Percentiles rank a stretch among this genome's conserved stretches.
Evolutionary conservation across 257 asterid species (phyloP).

Genomic region (Gardenia jasminoides): DNA sequence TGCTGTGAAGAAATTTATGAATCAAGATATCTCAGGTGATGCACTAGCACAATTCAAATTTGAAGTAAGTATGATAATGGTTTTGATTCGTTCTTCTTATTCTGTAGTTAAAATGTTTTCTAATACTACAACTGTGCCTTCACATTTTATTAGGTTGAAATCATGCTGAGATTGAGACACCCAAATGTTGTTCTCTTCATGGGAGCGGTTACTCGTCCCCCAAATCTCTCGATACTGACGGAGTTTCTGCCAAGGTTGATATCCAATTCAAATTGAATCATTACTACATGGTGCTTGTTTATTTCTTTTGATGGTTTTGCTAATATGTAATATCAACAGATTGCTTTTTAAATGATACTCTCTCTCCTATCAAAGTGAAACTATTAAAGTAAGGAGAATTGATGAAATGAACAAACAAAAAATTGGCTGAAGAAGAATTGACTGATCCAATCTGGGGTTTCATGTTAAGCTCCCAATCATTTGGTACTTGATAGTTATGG

Average conservation of each 20-base stretch:
- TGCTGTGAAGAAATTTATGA: slow-evolving; percentile 95
- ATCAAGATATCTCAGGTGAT: slow-evolving; percentile 93
- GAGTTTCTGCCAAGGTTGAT: slow-evolving; percentile 92
- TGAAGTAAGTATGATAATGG: slow-evolving; percentile 53
- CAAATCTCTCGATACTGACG: slow-evolving; percentile 90
- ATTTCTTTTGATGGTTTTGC: background rate
- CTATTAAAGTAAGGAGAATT: background rate
- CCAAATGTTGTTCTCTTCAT: slow-evolving; percentile 96
- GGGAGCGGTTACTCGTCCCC: slow-evolving; percentile 97
- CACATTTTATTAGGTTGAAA: slow-evolving; percentile 60
- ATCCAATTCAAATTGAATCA: slow-evolving; percentile 11
- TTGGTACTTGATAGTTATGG: background rate
- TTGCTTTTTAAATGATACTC: background rate
- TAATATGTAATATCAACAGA: background rate
- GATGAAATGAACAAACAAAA: background rate
- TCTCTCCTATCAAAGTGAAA: background rate
- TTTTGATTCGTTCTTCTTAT: background rate
- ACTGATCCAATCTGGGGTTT: background rate
- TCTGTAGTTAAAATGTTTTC: background rate
- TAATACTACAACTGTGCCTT: slow-evolving; percentile 7
- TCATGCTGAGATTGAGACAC: slow-evolving; percentile 95
- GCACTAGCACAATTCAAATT: slow-evolving; percentile 87
- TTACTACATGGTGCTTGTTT: background rate
- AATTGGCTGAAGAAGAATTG: background rate
- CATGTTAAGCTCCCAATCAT: background rate